Evolutionary conservation across 2,329 filamentous ascomycete genomes (phyloP).

Genomic region (Fusarium sp.): DNA sequence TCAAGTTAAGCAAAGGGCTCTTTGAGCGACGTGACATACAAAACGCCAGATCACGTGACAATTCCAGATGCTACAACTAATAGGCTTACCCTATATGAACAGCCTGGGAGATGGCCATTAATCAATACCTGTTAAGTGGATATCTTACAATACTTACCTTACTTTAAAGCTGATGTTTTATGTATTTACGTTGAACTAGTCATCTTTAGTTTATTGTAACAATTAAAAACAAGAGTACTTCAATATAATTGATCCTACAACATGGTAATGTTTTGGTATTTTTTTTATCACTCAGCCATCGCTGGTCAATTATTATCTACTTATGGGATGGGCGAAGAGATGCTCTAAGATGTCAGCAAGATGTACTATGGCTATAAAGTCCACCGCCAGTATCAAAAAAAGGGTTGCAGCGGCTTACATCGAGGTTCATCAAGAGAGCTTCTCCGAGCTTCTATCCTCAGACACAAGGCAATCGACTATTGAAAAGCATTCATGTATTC

Average conservation of each 20-base stretch:
- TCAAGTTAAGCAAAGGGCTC: background rate
- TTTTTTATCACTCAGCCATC: too few relatives aligned
- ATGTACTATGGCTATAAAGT: background rate
- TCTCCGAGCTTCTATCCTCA: background rate
- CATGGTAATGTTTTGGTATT: background rate
- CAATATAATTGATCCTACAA: background rate
- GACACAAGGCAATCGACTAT: background rate
- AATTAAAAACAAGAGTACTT: background rate
- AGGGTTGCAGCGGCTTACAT: background rate
- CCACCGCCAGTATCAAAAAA: background rate
- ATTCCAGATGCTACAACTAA: background rate
- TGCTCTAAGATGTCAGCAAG: too few relatives aligned
- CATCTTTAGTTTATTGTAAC: background rate
- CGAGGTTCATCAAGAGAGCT: background rate
- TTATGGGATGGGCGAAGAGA: background rate
- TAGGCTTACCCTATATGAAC: conserved; percentile 16
- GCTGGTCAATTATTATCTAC: conserved; percentile 50
- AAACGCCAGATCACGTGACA: conserved; percentile 43
- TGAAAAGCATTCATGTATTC: conserved; percentile 41
- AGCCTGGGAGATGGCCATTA: background rate
- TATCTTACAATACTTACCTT: background rate
- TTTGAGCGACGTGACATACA: conserved; percentile 29
- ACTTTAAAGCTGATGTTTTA: background rate
- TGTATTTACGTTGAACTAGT: background rate
- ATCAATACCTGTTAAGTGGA: background rate